phyloP scores from a whole-genome alignment of 1,139 yeast species.

The Wickerhamomyces sp. region DNA sequence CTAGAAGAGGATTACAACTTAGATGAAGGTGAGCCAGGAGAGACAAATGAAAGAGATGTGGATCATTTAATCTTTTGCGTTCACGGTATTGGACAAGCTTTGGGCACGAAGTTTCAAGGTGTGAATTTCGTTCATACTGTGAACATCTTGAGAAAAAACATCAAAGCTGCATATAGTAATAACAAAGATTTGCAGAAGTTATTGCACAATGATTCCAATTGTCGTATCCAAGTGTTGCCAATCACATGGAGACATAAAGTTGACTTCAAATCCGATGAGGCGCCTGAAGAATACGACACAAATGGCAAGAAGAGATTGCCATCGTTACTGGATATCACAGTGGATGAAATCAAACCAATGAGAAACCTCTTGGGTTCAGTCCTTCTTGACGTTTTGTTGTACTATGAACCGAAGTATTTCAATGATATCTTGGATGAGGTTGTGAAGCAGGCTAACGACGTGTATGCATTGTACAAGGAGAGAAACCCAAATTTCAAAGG shows the following conservation, averaged over 20 bases:
- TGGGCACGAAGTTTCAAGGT: conserved; percentile 57
- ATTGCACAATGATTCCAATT: conserved; percentile 36
- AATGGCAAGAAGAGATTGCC: conserved; percentile 40
- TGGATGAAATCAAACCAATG: conserved; percentile 75
- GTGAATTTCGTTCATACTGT: conserved; percentile 83
- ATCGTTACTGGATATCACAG: conserved; percentile 63
- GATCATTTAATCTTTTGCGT: conserved; percentile 68
- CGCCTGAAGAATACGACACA: conserved; percentile 26
- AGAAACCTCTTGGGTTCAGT: conserved; percentile 83
- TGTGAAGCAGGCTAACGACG: conserved; percentile 61
- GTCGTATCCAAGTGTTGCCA: conserved; percentile 70
- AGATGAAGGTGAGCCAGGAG: conserved; percentile 24
- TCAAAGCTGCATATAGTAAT: conserved; percentile 47
- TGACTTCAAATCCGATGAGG: conserved; percentile 46
- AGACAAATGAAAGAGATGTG: conserved; percentile 40
- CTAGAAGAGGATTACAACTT: conserved; percentile 49
- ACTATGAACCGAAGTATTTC: conserved; percentile 73
- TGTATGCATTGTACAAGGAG: conserved; percentile 52
- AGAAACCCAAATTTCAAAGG: conserved; percentile 77
- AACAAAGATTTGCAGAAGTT: conserved; percentile 38
- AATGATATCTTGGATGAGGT: conserved; percentile 62
- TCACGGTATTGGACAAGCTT: conserved; percentile 1
- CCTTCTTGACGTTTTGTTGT: conserved; percentile 74
- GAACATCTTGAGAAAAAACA: conserved; percentile 56
- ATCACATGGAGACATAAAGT: conserved; percentile 73